Percentiles rank a stretch among this genome's conserved stretches.
Conservation (phyloP, 805 yeast genomes). For the Saccharomycopsis sp. region DNA sequence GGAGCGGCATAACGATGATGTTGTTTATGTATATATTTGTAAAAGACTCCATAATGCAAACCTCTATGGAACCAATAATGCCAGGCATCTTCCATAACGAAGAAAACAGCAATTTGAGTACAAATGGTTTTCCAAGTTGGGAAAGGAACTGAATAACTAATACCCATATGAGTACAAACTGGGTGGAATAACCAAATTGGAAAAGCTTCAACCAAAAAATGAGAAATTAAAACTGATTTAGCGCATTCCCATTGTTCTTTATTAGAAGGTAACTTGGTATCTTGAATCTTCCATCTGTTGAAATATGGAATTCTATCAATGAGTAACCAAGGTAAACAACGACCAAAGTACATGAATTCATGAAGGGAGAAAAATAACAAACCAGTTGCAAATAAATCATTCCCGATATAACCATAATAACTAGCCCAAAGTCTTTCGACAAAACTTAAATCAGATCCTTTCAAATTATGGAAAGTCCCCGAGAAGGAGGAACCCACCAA, state of each 20-base stretch:
- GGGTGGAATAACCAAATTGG: slow-evolving; percentile 84
- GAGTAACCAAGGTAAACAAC: slow-evolving; percentile 69
- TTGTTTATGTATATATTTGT: slow-evolving; percentile 91
- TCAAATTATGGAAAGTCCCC: slow-evolving; percentile 5
- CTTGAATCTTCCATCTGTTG: slow-evolving; percentile 65
- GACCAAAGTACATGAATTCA: slow-evolving; percentile 66
- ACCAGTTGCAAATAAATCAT: slow-evolving; percentile 72
- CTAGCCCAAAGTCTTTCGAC: slow-evolving; percentile 58
- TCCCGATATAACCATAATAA: slow-evolving; percentile 54
- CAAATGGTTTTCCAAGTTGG: slow-evolving; percentile 41
- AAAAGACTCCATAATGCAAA: slow-evolving; percentile 80
- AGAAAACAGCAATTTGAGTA: slow-evolving; percentile 53
- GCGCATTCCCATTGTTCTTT: slow-evolving; percentile 74
- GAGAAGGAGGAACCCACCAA: slow-evolving; percentile 3
- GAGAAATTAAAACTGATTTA: slow-evolving; percentile 56
- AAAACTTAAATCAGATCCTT: neutral
- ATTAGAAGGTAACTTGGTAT: slow-evolving; percentile 47
- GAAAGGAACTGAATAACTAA: slow-evolving; percentile 56
- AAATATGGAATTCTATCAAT: slow-evolving; percentile 63
- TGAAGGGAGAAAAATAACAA: slow-evolving; percentile 53
- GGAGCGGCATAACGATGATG: slow-evolving; percentile 98
- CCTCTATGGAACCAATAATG: slow-evolving; percentile 93
- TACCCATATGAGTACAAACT: slow-evolving; percentile 52
- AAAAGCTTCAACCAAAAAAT: slow-evolving; percentile 66
- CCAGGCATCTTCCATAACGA: slow-evolving; percentile 73